These are phyloP conservation scores for Nothophytophthora sp. DNA, from an alignment of 352 stramenopile genomes.

Conservation along the genomic window DNA sequence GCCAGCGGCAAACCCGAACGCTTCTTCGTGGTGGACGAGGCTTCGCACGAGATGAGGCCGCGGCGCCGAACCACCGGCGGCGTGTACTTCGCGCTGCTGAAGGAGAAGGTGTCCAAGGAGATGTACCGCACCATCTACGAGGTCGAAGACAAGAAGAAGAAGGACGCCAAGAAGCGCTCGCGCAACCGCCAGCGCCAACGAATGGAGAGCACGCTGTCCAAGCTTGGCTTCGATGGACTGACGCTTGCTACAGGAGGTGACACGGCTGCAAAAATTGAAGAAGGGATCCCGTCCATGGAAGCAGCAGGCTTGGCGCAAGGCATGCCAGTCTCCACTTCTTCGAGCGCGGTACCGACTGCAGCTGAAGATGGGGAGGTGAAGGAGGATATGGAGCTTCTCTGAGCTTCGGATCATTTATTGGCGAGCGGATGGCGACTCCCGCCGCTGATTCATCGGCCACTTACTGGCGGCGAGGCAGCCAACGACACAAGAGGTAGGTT, in stretches of 20 bases:
- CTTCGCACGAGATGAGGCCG: constrained; percentile 41
- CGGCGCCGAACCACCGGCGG: constrained; percentile 71
- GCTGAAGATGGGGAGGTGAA: constrained; percentile 35
- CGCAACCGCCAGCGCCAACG: constrained; percentile 45
- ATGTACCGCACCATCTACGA: constrained; percentile 78
- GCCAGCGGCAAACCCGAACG: constrained; percentile 45
- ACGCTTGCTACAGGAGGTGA: constrained; percentile 20
- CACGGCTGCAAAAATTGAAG: not conserved
- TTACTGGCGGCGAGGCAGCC: not conserved
- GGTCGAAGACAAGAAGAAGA: constrained; percentile 74
- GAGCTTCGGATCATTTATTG: constrained; percentile 1
- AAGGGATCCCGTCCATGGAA: not conserved
- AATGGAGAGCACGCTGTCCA: constrained; percentile 65
- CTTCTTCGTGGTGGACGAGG: constrained; percentile 46
- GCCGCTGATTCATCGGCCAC: too few relatives aligned
- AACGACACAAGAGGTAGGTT: constrained; percentile 2
- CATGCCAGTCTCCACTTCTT: not conserved
- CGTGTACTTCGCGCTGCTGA: constrained; percentile 69
- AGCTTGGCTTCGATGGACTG: constrained; percentile 57
- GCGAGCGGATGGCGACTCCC: too few relatives aligned
- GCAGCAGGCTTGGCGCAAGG: too few relatives aligned
- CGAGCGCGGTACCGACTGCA: constrained; percentile 11
- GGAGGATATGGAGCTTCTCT: constrained; percentile 30
- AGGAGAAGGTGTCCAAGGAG: constrained; percentile 62
- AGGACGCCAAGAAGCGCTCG: constrained; percentile 65